Conservation (phyloP, 2,329 filamentous ascomycete species). For the Phyllosticta ampelicida region DNA sequence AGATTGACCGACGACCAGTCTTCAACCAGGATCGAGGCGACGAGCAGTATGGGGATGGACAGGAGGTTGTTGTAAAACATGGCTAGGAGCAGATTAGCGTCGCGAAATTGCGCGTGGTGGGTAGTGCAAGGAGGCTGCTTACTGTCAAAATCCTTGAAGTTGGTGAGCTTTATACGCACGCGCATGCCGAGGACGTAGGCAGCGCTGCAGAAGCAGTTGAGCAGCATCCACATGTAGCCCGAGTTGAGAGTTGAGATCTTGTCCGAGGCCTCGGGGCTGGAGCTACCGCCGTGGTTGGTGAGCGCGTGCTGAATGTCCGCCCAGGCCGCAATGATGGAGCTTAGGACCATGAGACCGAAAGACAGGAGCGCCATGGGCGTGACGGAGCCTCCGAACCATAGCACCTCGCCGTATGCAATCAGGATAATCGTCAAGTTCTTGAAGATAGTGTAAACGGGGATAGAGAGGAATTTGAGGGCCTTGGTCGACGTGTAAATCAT, state of each 20-base stretch:
- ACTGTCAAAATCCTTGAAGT: constrained; percentile 99
- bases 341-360: constrained; percentile 93
- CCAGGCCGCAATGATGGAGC: constrained; percentile 91
- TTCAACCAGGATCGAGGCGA: constrained; percentile 72
- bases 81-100: constrained; percentile 42
- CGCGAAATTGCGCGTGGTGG: background rate
- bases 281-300: constrained; percentile 44
- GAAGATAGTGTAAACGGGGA: constrained; percentile 99
- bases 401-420: constrained; percentile 94
- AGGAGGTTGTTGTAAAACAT: constrained; percentile 99
- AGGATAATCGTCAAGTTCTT: constrained; percentile 99
- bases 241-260: constrained; percentile 84
- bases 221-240: constrained; percentile 94
- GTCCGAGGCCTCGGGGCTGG: constrained; percentile 50
- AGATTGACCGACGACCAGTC: constrained; percentile 88
- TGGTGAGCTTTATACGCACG: constrained; percentile 98
- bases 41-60: constrained; percentile 81
- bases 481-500: constrained; percentile 99
- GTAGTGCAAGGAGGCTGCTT: constrained; percentile 36
- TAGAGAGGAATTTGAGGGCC: constrained; percentile 89
- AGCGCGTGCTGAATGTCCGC: constrained; percentile 87
- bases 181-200: constrained; percentile 87
- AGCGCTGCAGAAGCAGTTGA: constrained; percentile 93
- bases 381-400: constrained; percentile 95
- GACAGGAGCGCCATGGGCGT: constrained; percentile 80